Evolutionary conservation across 169 alveolate genomes (phyloP).

Genomic region (Plasmodium knowlesi): DNA sequence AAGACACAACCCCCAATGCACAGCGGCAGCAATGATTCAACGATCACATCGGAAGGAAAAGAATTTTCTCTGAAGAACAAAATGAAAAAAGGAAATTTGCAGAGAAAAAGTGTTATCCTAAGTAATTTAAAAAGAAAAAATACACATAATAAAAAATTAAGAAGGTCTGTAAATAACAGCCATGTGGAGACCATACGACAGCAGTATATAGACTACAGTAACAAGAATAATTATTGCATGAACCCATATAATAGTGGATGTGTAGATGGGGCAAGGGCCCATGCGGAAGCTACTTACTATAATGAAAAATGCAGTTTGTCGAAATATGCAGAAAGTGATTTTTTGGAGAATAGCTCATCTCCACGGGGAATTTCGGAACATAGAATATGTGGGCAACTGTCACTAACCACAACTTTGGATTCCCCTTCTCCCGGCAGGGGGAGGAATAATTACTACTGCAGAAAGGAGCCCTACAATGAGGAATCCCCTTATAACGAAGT

Average conservation of each 20-base stretch:
- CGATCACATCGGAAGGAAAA: neutral
- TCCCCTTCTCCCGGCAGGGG: neutral
- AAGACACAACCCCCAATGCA: neutral
- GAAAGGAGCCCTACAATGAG: neutral
- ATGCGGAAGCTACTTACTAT: neutral
- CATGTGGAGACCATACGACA: neutral
- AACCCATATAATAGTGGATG: neutral
- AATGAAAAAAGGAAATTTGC: neutral
- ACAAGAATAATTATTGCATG: neutral
- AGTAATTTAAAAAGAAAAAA: slow-evolving; percentile 1
- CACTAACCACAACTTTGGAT: neutral
- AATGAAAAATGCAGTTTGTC: neutral
- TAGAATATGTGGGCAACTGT: neutral
- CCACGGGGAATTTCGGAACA: neutral
- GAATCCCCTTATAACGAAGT: slow-evolving; percentile 1
- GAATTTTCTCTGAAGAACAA: neutral
- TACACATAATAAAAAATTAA: slow-evolving; percentile 15
- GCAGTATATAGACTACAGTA: neutral
- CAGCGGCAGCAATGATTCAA: neutral
- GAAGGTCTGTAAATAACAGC: slow-evolving; percentile 1
- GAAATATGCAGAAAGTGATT: neutral
- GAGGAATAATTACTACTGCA: neutral
- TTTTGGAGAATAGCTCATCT: neutral
- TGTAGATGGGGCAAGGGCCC: neutral
- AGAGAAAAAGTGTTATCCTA: slow-evolving; percentile 18